A percentile compares a stretch with the other conserved stretches of the same genome.
Conservation (phyloP, 768 basidiomycete genomes). For the Hydnomerulius pinastri region DNA sequence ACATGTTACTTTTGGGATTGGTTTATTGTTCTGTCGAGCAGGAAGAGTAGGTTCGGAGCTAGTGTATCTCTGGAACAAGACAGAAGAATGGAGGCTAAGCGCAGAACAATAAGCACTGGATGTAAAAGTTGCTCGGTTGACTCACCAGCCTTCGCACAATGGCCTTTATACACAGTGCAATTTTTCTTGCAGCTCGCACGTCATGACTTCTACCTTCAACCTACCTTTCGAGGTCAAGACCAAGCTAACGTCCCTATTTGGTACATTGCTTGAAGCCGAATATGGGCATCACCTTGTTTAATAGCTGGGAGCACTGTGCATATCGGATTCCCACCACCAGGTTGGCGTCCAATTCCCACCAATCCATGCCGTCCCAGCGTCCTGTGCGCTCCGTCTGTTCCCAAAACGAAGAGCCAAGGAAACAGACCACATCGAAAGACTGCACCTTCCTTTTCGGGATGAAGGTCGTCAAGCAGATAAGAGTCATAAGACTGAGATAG, state of each 20-base stretch:
- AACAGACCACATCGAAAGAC: neutral
- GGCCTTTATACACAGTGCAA: conserved; percentile 27
- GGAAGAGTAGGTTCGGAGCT: neutral
- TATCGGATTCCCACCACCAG: neutral
- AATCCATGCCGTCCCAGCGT: no score
- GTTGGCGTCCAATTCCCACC: neutral
- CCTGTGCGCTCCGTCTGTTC: no score
- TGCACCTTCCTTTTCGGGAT: conserved; percentile 13
- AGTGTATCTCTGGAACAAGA: neutral
- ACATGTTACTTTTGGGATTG: conserved; percentile 26
- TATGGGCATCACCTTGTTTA: conserved; percentile 30
- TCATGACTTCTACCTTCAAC: conserved; percentile 18
- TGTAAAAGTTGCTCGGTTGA: conserved; percentile 19
- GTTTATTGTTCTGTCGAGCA: conserved; percentile 29
- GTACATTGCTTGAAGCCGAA: conserved; percentile 26
- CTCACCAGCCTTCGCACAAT: conserved; percentile 2
- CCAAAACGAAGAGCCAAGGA: no score
- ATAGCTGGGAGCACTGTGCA: neutral
- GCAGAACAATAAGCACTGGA: conserved; percentile 34
- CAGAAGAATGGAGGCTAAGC: conserved; percentile 3
- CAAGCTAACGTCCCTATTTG: conserved; percentile 21
- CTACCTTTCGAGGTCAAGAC: conserved; percentile 25
- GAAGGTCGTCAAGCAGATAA: conserved; percentile 1
- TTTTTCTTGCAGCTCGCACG: neutral
- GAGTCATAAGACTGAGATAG: no score